Conservation (phyloP, 805 yeast species). For the Suhomyces xylopsoci region DNA sequence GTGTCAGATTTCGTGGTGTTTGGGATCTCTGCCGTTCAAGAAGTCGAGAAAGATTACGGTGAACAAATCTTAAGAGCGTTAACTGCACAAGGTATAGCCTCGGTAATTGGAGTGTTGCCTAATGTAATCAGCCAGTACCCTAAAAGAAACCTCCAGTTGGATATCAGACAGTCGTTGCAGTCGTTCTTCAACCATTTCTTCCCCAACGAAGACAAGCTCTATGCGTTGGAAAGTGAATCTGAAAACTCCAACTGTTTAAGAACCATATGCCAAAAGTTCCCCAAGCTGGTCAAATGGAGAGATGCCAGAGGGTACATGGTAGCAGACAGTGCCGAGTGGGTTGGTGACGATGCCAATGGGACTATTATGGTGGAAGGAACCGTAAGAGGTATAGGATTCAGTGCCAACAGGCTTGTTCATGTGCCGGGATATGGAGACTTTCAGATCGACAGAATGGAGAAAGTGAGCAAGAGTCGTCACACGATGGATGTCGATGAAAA, state of each 20-base stretch:
- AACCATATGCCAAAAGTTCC: conserved; percentile 78
- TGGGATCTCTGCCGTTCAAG: conserved; percentile 83
- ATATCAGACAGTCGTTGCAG: conserved; percentile 44
- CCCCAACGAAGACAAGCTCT: conserved; percentile 74
- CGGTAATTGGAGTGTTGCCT: conserved; percentile 74
- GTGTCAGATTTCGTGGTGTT: conserved; percentile 86
- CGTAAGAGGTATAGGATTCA: conserved; percentile 83
- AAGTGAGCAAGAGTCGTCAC: conserved; percentile 23
- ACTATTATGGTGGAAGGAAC: conserved; percentile 69
- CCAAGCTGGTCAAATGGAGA: conserved; percentile 86
- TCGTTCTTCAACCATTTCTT: conserved; percentile 43
- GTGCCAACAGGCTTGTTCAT: conserved; percentile 74
- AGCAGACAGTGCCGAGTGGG: conserved; percentile 59
- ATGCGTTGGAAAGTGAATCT: conserved; percentile 59
- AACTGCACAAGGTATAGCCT: conserved; percentile 88
- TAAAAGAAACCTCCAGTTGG: conserved; percentile 73
- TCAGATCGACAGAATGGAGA: conserved; percentile 67
- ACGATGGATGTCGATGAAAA: conserved; percentile 20
- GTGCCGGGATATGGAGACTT: conserved; percentile 90
- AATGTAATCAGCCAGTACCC: conserved; percentile 66
- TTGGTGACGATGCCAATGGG: conserved; percentile 28
- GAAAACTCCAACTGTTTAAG: conserved; percentile 77
- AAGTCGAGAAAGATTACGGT: conserved; percentile 76
- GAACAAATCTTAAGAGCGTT: conserved; percentile 88
- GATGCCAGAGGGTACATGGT: conserved; percentile 86